Percentiles rank a stretch among this genome's conserved stretches.
Evolutionary conservation across 768 basidiomycete genomes (phyloP).

Genomic region (Russula sp.): DNA sequence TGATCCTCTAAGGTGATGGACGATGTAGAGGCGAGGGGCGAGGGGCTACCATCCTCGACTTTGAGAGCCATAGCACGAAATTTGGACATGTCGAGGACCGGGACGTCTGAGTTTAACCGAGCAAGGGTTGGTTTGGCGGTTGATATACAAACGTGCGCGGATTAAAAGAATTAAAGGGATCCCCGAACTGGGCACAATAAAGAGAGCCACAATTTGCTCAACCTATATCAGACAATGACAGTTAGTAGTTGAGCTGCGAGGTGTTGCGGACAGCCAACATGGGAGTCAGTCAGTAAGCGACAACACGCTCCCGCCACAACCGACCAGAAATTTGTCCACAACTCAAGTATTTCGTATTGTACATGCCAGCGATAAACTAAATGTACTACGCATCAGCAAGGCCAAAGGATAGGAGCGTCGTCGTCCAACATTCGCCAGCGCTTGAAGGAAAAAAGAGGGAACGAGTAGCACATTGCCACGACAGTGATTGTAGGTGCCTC

Average conservation of each 20-base stretch:
- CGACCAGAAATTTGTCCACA: not conserved
- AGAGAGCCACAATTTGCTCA: constrained; percentile 22
- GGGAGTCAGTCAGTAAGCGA: constrained; percentile 10
- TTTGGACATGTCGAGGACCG: constrained; percentile 22
- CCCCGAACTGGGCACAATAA: constrained; percentile 5
- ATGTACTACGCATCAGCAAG: constrained; percentile 13
- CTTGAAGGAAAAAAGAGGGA: not conserved
- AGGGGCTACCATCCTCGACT: constrained; percentile 15
- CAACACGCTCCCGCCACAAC: not conserved
- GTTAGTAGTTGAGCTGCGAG: constrained; percentile 23
- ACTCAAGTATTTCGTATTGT: constrained; percentile 17
- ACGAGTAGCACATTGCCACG: constrained; percentile 12
- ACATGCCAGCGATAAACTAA: constrained; percentile 14
- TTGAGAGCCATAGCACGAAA: constrained; percentile 28
- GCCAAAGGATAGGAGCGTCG: not conserved
- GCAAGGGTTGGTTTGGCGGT: constrained; percentile 13
- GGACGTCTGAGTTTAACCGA: constrained; percentile 12
- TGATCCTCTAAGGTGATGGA: constrained; percentile 26
- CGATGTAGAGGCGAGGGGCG: constrained; percentile 23
- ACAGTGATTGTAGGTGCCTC: not conserved
- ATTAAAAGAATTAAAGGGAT: constrained; percentile 3
- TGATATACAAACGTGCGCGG: constrained; percentile 17
- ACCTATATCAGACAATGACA: constrained; percentile 23
- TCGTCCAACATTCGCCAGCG: not conserved
- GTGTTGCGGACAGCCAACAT: constrained; percentile 19